Percentiles rank a stretch among this genome's conserved stretches.
phyloP scores from a whole-genome alignment of 371 early-diverging fungal genomes.

The Massospora cicadina region DNA sequence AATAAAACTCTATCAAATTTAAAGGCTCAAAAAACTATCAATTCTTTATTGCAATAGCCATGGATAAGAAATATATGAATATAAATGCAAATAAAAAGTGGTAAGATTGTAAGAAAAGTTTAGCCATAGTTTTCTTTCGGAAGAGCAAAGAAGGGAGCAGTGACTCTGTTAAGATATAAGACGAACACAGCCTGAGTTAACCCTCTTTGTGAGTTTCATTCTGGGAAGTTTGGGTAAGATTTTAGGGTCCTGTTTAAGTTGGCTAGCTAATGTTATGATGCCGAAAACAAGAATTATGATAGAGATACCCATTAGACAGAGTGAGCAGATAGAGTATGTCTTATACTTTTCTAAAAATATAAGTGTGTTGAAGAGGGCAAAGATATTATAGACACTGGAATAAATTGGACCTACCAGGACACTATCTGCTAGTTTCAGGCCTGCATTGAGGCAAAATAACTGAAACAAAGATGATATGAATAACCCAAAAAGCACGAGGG shows the following conservation, averaged over 20 bases:
- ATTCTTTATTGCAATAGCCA: no score
- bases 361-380: constrained; percentile 43
- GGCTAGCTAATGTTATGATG: background rate
- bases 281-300: constrained; percentile 25
- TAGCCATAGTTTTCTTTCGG: no score
- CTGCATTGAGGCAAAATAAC: constrained; percentile 48
- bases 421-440: constrained; percentile 35
- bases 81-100: no score
- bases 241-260: background rate
- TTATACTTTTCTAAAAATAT: constrained; percentile 38
- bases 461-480: constrained; percentile 10
- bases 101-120: no score
- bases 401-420: constrained; percentile 49
- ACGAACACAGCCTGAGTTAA: no score
- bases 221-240: background rate
- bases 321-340: constrained; percentile 35
- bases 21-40: no score
- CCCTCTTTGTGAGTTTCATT: background rate
- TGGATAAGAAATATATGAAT: no score
- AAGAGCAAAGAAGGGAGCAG: no score
- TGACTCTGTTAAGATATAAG: no score
- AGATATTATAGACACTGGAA: constrained; percentile 44
- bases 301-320: constrained; percentile 31
- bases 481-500: background rate
- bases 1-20: no score